Percentiles rank a stretch among this genome's conserved stretches.
Conservation (phyloP, 352 stramenopile genomes). For the Phytophthora sojae region DNA sequence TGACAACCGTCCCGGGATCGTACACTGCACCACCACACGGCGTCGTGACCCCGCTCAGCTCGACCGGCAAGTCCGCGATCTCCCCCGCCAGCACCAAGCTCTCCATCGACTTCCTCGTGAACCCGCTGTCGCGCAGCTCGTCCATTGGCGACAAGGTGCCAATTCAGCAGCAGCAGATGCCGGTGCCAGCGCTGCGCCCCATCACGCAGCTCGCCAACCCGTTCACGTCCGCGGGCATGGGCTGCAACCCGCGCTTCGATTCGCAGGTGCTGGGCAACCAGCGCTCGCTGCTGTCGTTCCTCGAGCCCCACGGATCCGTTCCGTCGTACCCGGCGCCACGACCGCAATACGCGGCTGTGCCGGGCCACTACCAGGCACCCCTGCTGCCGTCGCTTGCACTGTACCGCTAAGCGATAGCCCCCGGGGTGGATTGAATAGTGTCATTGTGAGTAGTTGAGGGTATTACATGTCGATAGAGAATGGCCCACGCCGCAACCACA, state of each 20-base stretch:
- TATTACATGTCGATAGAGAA: conserved; percentile 32
- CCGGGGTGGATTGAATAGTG: conserved; percentile 21
- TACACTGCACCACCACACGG: conserved; percentile 23
- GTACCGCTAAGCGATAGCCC: conserved; percentile 34
- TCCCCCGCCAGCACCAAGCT: conserved; percentile 51
- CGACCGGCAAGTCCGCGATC: conserved; percentile 22
- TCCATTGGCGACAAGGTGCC: conserved; percentile 36
- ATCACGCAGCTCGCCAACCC: conserved; percentile 31
- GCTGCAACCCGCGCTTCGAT: conserved; percentile 25
- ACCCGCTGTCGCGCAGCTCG: conserved; percentile 45
- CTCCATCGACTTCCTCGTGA: conserved; percentile 70
- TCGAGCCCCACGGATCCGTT: conserved; percentile 27
- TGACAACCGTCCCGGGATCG: conserved; percentile 25
- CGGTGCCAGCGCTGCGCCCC: conserved; percentile 18
- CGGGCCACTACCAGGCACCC: conserved; percentile 25
- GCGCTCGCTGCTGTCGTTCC: conserved; percentile 52
- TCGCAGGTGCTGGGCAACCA: conserved; percentile 35
- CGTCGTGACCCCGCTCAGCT: conserved; percentile 40
- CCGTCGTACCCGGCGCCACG: conserved; percentile 23
- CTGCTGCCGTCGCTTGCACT: conserved; percentile 42
- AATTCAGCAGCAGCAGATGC: conserved; percentile 19
- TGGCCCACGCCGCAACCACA: conserved; percentile 3
- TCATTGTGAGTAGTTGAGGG: conserved; percentile 34
- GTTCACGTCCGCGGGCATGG: conserved; percentile 25
- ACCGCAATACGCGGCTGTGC: conserved; percentile 26